Evolutionary conservation across 2,329 filamentous ascomycete genomes (phyloP).

Genomic region (Coniella lustricola): DNA sequence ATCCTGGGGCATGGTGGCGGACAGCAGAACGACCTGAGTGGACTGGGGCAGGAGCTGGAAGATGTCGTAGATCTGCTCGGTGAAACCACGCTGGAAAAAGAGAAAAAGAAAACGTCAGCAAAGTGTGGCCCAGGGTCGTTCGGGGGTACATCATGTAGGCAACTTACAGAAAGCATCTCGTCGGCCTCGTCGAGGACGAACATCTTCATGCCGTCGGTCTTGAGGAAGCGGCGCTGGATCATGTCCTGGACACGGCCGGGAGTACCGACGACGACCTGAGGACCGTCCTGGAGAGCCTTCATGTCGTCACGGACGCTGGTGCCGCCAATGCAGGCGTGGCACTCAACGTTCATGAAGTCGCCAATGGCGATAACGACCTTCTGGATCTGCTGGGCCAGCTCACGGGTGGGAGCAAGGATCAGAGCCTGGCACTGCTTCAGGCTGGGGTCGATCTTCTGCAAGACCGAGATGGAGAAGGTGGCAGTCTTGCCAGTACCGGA

Average conservation of each 20-base stretch:
- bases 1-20: slow-evolving; percentile 93
- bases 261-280: slow-evolving; percentile 95
- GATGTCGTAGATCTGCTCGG: slow-evolving; percentile 98
- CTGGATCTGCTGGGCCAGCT: slow-evolving; percentile 96
- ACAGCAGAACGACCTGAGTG: slow-evolving; percentile 97
- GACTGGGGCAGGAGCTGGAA: slow-evolving; percentile 94
- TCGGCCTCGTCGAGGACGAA: slow-evolving; percentile 56
- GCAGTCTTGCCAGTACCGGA: slow-evolving; percentile 96
- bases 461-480: slow-evolving; percentile 92
- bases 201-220: slow-evolving; percentile 59
- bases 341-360: slow-evolving; percentile 99
- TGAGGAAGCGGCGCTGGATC: slow-evolving; percentile 51
- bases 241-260: slow-evolving; percentile 80
- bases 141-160: not conserved
- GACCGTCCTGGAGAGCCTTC: slow-evolving; percentile 91
- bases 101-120: slow-evolving; percentile 27
- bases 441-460: slow-evolving; percentile 91
- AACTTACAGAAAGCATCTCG: slow-evolving; percentile 66
- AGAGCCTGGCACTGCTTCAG: slow-evolving; percentile 91
- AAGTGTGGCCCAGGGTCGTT: not conserved
- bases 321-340: slow-evolving; percentile 95
- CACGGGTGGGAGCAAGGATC: slow-evolving; percentile 90
- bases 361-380: slow-evolving; percentile 99
- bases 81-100: slow-evolving; percentile 78
- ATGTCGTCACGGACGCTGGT: slow-evolving; percentile 98